Evolutionary conservation across 139 green algal species (phyloP), one percentile per base, ranked within the genome.

Genomic region (Ulvella scutata): DNA sequence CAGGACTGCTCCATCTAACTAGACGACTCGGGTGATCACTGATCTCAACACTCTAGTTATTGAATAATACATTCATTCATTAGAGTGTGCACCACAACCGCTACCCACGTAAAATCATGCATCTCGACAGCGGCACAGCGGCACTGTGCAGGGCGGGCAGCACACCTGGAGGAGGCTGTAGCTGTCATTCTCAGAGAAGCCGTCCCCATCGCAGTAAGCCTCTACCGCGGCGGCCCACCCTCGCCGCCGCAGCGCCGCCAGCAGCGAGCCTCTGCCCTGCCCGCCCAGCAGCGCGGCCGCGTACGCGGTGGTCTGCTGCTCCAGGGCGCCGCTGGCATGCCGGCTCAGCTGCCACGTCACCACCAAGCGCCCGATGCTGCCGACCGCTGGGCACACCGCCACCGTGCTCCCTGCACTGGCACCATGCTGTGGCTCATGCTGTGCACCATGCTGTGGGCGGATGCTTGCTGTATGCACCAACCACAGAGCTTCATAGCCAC

Each of bases 221-320:
- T 83, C 78, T 38, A 72, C 34, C 34, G 72, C 72, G 4, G 80
- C 78, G 3, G 78, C 61, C 23, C 76, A 76, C 34, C 79, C 43
- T 26, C 75, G 76, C 43, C 77, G 34, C 33, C 43, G 36, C n/a
- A 73, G 61, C 1, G 75, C 34, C 3, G 77, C 40, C 37, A 74
- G n/a, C 51, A 67, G 51, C 51, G 51, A 67, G 13, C 51, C 51
- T 26, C 17, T 26, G 9, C 51, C 51, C 51, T 67, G n/a, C 51
- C 51, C 31, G n/a, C 33, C n/a, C 51, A 67, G 51, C 51, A 67
- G n/a, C n/a, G 7, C 7, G n/a, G 10, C 9, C 9, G 33, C n/a
- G 51, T 67, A 67, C 9, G 31, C 51, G 10, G 51, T 26, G n/a
- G 33, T n/a, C 51, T 67, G 51, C 51, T 26, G 51, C 51, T 67